Evolutionary conservation across 2,329 filamentous ascomycete species (phyloP), one percentile per base, ranked within the genome.

Genomic region (Paradendryphiella salina): DNA sequence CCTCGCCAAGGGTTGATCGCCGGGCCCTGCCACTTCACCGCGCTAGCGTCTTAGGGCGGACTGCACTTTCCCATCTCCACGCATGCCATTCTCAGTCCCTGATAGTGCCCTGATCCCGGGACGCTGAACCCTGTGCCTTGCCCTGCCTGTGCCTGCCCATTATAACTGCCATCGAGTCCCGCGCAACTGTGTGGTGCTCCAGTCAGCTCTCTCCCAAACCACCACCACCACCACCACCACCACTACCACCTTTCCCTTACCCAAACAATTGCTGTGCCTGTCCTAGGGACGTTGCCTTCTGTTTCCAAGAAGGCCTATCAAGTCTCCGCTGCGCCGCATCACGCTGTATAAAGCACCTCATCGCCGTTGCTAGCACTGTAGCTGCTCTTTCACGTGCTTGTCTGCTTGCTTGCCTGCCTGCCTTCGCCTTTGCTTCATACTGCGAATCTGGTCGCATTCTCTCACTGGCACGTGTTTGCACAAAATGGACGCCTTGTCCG

Each of bases 401-500:
- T 54, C 15, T 32, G 28, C 23, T 9, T 31, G 38, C 38, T 3
- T 3, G 13, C 10, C 15, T 26, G 26, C 36, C 13, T 28, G 36
- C 26, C 13, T 20, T n/a, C 4, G 47, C 52, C 31, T 18, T 42
- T 36, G 18, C 32, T 33, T 29, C 51, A 21, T 23, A 11, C 47
- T 42, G 56, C 54, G 47, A 56, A 50, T 46, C 44, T 59, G 56
- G 57, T 61, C 58, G 59, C 64, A 65, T 67, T 64, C 63, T 59
- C 43, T 39, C 60, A 54, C 60, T 57, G 65, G 64, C 67, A 67
- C 64, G 63, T 62, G 50, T 63, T 50, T 66, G 63, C 53, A 57
- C 56, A 69, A 70, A 70, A 80, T 80, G 77, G 77, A 80, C 54
- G 51, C 54, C 54, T 57, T 57, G 54, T 57, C 54, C 76, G 77